phyloP scores from a whole-genome alignment of 108 stramenopile species.

The Conticribra guillardii region DNA sequence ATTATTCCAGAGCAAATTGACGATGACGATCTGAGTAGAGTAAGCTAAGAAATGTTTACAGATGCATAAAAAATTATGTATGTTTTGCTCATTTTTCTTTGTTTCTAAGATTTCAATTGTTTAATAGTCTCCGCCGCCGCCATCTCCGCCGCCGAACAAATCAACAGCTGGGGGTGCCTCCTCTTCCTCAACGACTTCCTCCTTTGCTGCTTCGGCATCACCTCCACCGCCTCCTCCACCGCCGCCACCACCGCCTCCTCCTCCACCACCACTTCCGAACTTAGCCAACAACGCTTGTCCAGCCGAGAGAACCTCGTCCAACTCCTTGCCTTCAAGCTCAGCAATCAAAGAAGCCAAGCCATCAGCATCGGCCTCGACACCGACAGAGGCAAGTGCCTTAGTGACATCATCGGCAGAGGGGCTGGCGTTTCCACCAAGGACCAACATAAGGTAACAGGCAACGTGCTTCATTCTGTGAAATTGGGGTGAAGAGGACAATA shows the following conservation, averaged over 20 bases:
- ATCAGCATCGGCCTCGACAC: constrained; percentile 88
- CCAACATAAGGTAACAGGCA: constrained; percentile 94
- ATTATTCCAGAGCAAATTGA: too few relatives aligned
- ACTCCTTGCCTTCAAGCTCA: constrained; percentile 96
- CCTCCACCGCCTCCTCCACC: constrained; percentile 67
- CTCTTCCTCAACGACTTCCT: constrained; percentile 75
- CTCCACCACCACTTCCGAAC: constrained; percentile 95
- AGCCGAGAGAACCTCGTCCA: constrained; percentile 81
- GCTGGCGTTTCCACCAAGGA: constrained; percentile 92
- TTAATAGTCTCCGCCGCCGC: constrained; percentile 86
- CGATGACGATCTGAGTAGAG: too few relatives aligned
- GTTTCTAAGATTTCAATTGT: constrained; percentile 3
- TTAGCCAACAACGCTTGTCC: constrained; percentile 90
- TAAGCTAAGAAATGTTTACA: too few relatives aligned
- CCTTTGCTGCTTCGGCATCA: constrained; percentile 55
- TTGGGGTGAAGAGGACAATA: not conserved
- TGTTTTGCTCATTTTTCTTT: constrained; percentile 1
- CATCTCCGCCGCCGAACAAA: constrained; percentile 72
- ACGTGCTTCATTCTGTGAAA: constrained; percentile 91
- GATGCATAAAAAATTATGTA: not conserved
- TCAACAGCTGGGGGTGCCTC: constrained; percentile 69
- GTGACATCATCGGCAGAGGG: constrained; percentile 96
- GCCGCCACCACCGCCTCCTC: constrained; percentile 78
- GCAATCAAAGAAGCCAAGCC: constrained; percentile 67
- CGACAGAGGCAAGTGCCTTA: constrained; percentile 84